phyloP scores from a whole-genome alignment of 2,329 filamentous ascomycete species.

The Microcyclosporella mali region DNA sequence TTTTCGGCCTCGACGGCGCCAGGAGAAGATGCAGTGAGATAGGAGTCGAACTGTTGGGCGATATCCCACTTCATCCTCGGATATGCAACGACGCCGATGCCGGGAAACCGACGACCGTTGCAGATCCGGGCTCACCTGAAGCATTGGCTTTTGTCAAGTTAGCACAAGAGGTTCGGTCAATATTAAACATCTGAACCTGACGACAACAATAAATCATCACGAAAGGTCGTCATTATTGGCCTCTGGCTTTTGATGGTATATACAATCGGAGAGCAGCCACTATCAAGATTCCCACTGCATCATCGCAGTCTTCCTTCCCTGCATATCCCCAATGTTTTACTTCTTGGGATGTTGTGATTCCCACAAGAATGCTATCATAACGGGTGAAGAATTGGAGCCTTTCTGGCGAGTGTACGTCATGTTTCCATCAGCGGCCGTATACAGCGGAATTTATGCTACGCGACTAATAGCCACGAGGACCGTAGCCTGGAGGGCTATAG shows the following conservation, averaged over 20 bases:
- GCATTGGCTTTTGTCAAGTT: conserved; percentile 60
- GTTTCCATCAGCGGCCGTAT: too few relatives aligned
- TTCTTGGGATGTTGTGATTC: too few relatives aligned
- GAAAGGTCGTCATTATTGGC: neutral
- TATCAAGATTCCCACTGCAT: too few relatives aligned
- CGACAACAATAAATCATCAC: neutral
- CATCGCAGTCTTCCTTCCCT: too few relatives aligned
- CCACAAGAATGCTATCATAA: too few relatives aligned
- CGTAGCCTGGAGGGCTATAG: neutral
- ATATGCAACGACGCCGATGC: conserved; percentile 84
- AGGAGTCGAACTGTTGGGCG: conserved; percentile 72
- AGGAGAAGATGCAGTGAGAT: conserved; percentile 63
- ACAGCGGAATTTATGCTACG: neutral
- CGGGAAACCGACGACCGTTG: conserved; percentile 83
- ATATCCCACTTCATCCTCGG: conserved; percentile 78
- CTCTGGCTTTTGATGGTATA: neutral
- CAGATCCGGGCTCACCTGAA: conserved; percentile 69
- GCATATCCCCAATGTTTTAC: too few relatives aligned
- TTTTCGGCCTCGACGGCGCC: conserved; percentile 45
- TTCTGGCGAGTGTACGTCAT: too few relatives aligned
- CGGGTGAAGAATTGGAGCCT: too few relatives aligned
- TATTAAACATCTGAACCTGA: conserved; percentile 7
- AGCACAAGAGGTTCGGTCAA: conserved; percentile 14
- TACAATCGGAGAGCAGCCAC: neutral
- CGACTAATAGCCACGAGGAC: neutral